Percentiles rank a stretch among this genome's conserved stretches.
Evolutionary conservation across 75 land plant genomes (phyloP).

Genomic region (Pinus taeda): DNA sequence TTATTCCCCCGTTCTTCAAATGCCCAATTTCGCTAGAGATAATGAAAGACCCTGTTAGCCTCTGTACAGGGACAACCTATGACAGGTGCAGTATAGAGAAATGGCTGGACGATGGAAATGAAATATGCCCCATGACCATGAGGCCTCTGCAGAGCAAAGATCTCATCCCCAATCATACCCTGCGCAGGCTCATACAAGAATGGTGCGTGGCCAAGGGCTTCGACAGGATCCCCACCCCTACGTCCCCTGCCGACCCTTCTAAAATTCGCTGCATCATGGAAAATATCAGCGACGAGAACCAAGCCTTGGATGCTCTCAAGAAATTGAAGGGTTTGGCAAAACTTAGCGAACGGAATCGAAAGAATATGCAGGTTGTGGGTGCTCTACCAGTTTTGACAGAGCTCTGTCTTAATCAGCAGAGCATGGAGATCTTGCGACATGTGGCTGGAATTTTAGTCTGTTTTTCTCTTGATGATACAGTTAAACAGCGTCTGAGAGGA

Average conservation of each 20-base stretch:
- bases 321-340: conserved; percentile 13
- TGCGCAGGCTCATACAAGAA: conserved; percentile 21
- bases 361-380: conserved; percentile 18
- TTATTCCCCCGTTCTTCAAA: conserved; percentile 23
- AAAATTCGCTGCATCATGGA: conserved; percentile 1
- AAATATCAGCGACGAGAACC: conserved; percentile 6
- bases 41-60: conserved; percentile 33
- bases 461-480: background rate
- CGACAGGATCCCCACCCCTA: conserved; percentile 11
- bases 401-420: background rate
- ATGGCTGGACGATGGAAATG: conserved; percentile 26
- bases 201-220: conserved; percentile 21
- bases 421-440: background rate
- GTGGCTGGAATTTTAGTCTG: conserved; percentile 3
- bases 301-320: background rate
- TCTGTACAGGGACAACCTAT: conserved; percentile 32
- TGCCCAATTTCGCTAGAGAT: conserved; percentile 37
- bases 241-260: background rate
- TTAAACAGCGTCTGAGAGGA: conserved; percentile 16
- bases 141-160: conserved; percentile 11
- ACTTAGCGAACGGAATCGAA: conserved; percentile 9
- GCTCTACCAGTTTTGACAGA: conserved; percentile 4
- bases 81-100: conserved; percentile 28
- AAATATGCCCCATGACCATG: conserved; percentile 29
- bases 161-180: conserved; percentile 25